phyloP scores from a whole-genome alignment of 2,329 filamentous ascomycete species.

The Cladosporium sp. region DNA sequence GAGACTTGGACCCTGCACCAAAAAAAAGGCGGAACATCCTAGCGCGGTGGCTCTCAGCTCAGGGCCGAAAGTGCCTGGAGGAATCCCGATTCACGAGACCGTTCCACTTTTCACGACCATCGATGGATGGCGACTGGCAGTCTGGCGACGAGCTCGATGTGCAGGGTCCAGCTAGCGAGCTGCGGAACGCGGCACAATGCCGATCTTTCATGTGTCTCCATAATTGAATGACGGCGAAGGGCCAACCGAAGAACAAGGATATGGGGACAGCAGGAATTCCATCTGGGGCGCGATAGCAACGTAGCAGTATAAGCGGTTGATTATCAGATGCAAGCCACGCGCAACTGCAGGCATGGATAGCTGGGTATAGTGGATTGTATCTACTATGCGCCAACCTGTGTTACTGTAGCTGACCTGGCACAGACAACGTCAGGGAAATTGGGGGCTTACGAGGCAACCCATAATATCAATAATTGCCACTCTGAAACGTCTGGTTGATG shows the following conservation, averaged over 20 bases:
- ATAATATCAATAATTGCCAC: neutral
- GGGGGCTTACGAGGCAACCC: neutral
- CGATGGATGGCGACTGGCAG: slow-evolving; percentile 13
- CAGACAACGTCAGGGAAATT: neutral
- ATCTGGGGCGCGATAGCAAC: neutral
- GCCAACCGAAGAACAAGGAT: neutral
- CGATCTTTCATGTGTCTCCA: slow-evolving; percentile 8
- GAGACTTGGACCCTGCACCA: slow-evolving; percentile 6
- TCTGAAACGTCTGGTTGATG: neutral
- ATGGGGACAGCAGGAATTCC: neutral
- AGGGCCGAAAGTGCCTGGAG: neutral
- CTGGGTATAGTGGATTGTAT: neutral
- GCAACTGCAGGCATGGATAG: neutral
- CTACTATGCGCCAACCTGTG: too few species aligned
- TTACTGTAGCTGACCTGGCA: too few species aligned
- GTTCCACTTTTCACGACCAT: slow-evolving; percentile 6
- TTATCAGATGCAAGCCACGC: neutral
- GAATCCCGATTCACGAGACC: neutral
- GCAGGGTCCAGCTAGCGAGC: slow-evolving; percentile 9
- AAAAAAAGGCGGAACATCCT: neutral
- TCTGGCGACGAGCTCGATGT: slow-evolving; percentile 7
- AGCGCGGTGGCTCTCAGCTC: neutral
- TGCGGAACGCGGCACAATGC: slow-evolving; percentile 9
- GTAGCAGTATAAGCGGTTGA: neutral
- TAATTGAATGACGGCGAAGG: neutral